Percentiles rank a stretch among this genome's conserved stretches.
Evolutionary conservation across 345 rosid species (phyloP).

Genomic region (Ceriops zippeliana): DNA sequence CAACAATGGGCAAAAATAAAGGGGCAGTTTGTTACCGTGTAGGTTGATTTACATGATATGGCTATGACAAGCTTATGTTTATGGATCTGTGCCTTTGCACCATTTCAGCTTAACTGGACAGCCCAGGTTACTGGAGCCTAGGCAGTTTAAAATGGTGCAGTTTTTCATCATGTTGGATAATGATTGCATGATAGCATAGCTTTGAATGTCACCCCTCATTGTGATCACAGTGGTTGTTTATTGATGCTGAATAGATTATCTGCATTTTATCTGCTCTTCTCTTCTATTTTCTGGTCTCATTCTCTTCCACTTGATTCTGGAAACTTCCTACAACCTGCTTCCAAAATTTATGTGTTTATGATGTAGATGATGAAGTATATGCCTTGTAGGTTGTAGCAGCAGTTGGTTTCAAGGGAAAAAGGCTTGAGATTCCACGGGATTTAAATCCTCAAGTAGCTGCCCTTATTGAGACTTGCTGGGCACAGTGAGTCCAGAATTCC

Average conservation of each 20-base stretch:
- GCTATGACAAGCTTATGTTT: no score
- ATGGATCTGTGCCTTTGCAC: no score
- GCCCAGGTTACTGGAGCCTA: no score
- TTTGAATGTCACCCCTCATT: not conserved
- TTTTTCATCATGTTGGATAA: no score
- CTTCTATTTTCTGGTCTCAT: not conserved
- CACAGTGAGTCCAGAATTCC: conserved; percentile 47
- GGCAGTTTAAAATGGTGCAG: not conserved
- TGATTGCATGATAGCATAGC: no score
- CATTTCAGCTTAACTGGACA: no score
- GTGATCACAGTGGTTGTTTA: not conserved
- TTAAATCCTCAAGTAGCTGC: conserved; percentile 77
- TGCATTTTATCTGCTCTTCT: no score
- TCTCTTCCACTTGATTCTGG: no score
- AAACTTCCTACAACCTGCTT: no score
- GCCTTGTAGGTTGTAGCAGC: conserved; percentile 90
- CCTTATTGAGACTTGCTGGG: conserved; percentile 93
- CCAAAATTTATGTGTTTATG: not conserved
- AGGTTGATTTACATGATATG: not conserved
- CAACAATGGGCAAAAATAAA: not conserved
- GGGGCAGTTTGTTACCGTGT: not conserved
- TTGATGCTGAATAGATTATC: not conserved
- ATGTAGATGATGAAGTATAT: not conserved
- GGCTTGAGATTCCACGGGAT: conserved; percentile 89
- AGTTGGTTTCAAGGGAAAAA: conserved; percentile 85